Evolutionary conservation across 139 green algal genomes (phyloP).

Genomic region (Microglena sp.): DNA sequence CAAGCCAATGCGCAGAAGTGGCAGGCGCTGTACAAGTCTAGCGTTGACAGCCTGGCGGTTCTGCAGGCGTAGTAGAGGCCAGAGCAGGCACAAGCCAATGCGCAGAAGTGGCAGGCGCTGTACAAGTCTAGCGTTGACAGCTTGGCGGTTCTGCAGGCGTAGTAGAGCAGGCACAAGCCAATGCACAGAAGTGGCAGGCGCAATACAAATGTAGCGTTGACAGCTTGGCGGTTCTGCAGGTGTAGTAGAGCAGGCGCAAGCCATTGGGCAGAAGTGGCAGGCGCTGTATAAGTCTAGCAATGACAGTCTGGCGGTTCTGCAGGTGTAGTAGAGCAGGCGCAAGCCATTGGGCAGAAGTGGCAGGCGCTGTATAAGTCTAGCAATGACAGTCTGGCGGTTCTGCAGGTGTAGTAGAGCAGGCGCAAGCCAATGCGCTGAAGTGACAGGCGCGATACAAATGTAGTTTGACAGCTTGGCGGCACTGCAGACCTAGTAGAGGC

Average conservation of each 20-base stretch:
- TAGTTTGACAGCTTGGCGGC: not conserved
- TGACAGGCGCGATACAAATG: not conserved
- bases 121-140: not conserved
- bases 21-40: slow-evolving; percentile 1
- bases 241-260: too few relatives aligned
- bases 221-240: not conserved
- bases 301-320: not conserved
- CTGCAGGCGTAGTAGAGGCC: not conserved
- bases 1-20: slow-evolving; percentile 4
- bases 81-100: not conserved
- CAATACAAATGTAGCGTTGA: not conserved
- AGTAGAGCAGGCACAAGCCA: not conserved
- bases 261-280: too few relatives aligned
- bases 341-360: slow-evolving; percentile 1
- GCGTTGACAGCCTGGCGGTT: not conserved
- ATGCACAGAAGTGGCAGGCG: slow-evolving; percentile 4
- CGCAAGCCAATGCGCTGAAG: not conserved
- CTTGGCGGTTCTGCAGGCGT: not conserved
- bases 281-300: not conserved
- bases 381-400: not conserved
- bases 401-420: not conserved
- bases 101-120: slow-evolving; percentile 7
- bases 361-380: not conserved
- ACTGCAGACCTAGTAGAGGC: not conserved
- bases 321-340: slow-evolving; percentile 4